Base-by-base conservation (phyloP, 768 basidiomycete species). In the Xerocomellus chrysenteron region DNA sequence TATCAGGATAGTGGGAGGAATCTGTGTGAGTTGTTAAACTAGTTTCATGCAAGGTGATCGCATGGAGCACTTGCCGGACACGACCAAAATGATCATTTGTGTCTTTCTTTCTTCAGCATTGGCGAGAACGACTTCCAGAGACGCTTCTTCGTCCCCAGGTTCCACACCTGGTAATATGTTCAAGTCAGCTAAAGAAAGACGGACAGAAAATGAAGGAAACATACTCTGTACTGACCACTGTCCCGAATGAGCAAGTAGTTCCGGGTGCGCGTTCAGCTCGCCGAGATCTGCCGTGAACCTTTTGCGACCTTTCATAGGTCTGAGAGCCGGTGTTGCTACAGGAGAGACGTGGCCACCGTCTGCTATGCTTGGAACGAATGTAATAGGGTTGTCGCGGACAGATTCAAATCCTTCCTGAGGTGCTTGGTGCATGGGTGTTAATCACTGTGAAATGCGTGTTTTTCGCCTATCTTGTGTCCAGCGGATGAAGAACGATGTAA, bases 1-100 rank as follows among this genome's bases (percentile, higher is more conserved):
- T 75, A 28, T 72, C 71, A 1, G 88, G 88, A 64, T 90, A 90
- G 50, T 85, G 83, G 11, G 86, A 83, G 2, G 85, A 81, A 62
- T 87, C 86, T 86, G 57, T 19, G 41, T 48, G 24, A n/a, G n/a
- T 48, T 33, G 9, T 58, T 28, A 60, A 37, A 30, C 32, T 11
- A 10, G 35, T 28, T 35, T 5, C 28, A n/a, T 35, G 19, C 12
- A 24, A 35, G 17, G 5, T 2, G n/a, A 7, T 12, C 21, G n/a
- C 14, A 13, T 13, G 17, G 44, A 19, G 5, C 19, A 62, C 76
- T 40, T 60, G 78, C 83, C 84, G 42, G 84, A 80, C 28, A 83
- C 72, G 32, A 84, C 68, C 24, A 86, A 64, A 57, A 74, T 78
- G 37, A 79, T 65, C 2, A 73, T 45, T 16, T 51, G 55, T 2